phyloP scores from a whole-genome alignment of 2,329 filamentous ascomycete species.

The Calonectria hongkongensis region DNA sequence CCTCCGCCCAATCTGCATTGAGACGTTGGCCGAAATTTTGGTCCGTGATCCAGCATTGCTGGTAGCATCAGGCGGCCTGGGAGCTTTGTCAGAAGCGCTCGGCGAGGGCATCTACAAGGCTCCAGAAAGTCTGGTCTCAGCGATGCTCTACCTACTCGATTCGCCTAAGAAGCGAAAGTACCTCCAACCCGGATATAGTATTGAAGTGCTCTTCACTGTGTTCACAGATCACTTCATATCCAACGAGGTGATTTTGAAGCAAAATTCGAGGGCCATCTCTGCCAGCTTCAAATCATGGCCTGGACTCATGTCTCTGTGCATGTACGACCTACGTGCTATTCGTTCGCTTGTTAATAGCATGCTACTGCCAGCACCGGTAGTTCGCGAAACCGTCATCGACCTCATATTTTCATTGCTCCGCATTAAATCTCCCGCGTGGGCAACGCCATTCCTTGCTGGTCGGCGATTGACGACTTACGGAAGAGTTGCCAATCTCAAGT shows the following conservation, averaged over 20 bases:
- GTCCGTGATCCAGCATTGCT: conserved; percentile 89
- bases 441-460: conserved; percentile 94
- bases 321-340: conserved; percentile 91
- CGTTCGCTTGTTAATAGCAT: conserved; percentile 83
- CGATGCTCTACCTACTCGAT: conserved; percentile 94
- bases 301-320: conserved; percentile 89
- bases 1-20: conserved; percentile 90
- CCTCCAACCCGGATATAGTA: conserved; percentile 89
- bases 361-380: conserved; percentile 72
- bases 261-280: conserved; percentile 94
- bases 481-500: conserved; percentile 89
- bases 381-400: conserved; percentile 88
- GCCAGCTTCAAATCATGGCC: conserved; percentile 95
- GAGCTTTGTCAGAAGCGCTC: conserved; percentile 91
- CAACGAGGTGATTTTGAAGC: conserved; percentile 81
- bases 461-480: conserved; percentile 96
- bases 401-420: conserved; percentile 86
- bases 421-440: conserved; percentile 95
- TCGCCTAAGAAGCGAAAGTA: conserved; percentile 87
- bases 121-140: conserved; percentile 89
- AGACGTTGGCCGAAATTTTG: conserved; percentile 94
- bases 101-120: conserved; percentile 94
- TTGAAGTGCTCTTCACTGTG: conserved; percentile 91
- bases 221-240: conserved; percentile 88
- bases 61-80: conserved; percentile 88